These are phyloP conservation scores for Lavandula angustifolia DNA, from an alignment of 257 asterid species.

Conservation along the genomic window DNA sequence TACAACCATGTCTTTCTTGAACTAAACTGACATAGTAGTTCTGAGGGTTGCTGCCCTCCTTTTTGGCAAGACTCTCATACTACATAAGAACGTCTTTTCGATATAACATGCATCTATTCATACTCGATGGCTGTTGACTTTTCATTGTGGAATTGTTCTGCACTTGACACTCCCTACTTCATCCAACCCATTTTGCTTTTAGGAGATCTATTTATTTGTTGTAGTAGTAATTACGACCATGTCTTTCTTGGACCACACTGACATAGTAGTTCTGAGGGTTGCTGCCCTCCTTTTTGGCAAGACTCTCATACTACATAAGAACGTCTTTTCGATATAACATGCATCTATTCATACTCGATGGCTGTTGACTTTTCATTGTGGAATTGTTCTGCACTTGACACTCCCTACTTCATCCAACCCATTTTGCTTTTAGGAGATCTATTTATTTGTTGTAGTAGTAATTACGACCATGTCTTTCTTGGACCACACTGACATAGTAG, in stretches of 20 bases:
- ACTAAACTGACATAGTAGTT: no score
- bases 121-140: conserved; percentile 1
- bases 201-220: no score
- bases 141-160: no score
- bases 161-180: neutral
- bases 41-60: no score
- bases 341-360: conserved; percentile 20
- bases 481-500: no score
- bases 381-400: neutral
- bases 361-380: conserved; percentile 1
- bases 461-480: no score
- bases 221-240: no score
- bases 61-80: neutral
- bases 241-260: no score
- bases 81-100: conserved; percentile 33
- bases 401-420: conserved; percentile 2
- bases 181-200: conserved; percentile 2
- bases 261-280: no score
- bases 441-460: no score
- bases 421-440: conserved; percentile 1
- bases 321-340: conserved; percentile 35
- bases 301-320: neutral
- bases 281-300: neutral
- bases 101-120: conserved; percentile 29
- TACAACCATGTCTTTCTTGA: no score